These are phyloP conservation scores for Ascochyta rabiei DNA, from an alignment of 2,329 filamentous ascomycete genomes.

Conservation along the genomic window DNA sequence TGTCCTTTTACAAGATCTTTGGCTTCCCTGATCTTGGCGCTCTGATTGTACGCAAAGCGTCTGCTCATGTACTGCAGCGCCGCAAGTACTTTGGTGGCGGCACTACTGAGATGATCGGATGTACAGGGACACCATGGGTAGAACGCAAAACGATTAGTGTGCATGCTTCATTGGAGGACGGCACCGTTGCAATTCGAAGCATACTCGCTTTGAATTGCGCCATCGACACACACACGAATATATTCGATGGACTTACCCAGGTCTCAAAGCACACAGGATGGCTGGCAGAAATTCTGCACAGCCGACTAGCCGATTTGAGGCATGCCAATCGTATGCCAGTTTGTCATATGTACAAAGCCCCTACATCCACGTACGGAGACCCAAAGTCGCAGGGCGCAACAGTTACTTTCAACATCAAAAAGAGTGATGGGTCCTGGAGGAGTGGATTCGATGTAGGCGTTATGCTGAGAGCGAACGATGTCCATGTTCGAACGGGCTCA, in stretches of 20 bases:
- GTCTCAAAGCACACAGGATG: constrained; percentile 64
- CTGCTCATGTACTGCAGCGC: constrained; percentile 60
- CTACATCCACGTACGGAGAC: constrained; percentile 57
- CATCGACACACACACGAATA: constrained; percentile 60
- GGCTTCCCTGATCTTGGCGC: constrained; percentile 91
- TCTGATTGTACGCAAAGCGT: constrained; percentile 76
- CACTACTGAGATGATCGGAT: constrained; percentile 64
- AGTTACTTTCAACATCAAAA: constrained; percentile 67
- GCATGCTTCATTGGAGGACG: constrained; percentile 70
- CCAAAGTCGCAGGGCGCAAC: constrained; percentile 63
- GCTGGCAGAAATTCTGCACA: constrained; percentile 59
- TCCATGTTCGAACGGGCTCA: constrained; percentile 67
- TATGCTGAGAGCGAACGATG: constrained; percentile 59
- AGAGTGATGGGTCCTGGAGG: constrained; percentile 59
- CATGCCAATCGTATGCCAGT: constrained; percentile 61
- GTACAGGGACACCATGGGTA: constrained; percentile 60
- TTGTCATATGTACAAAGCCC: constrained; percentile 63
- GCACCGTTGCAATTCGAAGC: constrained; percentile 68
- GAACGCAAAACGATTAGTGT: constrained; percentile 59
- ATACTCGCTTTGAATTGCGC: constrained; percentile 68
- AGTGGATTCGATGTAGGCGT: constrained; percentile 66
- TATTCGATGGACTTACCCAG: constrained; percentile 65
- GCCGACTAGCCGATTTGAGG: constrained; percentile 54
- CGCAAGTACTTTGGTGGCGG: constrained; percentile 72
- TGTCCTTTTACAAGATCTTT: constrained; percentile 96